Evolutionary conservation across 139 green algal genomes (phyloP), one percentile per base, ranked within the genome.

Genomic region (Monoraphidium neglectum): DNA sequence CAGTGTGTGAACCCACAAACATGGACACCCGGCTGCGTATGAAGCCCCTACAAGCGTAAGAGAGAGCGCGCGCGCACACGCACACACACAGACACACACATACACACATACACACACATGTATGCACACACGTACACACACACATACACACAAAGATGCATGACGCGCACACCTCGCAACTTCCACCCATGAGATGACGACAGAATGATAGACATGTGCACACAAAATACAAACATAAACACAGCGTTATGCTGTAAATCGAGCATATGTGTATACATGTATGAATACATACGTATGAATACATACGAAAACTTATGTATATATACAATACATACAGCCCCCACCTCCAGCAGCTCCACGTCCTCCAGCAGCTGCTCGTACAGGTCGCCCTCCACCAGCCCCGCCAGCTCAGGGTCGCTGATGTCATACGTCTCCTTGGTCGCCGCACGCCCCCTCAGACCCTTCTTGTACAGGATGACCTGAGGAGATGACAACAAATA

Each of bases 341-440:
- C 28, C 66, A 87, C 90, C 76, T 94, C 77, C 57, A 95, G 78
- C 75, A 95, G 82, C 80, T 95, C 91, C 49, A 95, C 74, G 69
- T 95, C 90, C 65, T 95, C 90, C 65, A 82, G 62, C 37, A 93
- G 74, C 82, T 93, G 86, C 73, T 82, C 83, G 49, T 83, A 74
- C 61, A 95, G 76, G 35, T 94, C 90, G 13, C 67, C 21, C 64
- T 92, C 87, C 21, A 95, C 87, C 8, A 93, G 57, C 5, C 72
- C 68, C 18, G 40, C 32, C 3, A 93, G 76, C 61, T 60, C 57
- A 10, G 86, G 77, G 64, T 93, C 88, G 38, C 64, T 65, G 36
- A 87, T 23, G 16, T 78, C 77, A 40, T 87, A 83, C 72, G 72
- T 57, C 65, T 72, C 62, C 36, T 73, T 78, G 53, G 10, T 59